Evolutionary conservation across 2,329 filamentous ascomycete species (phyloP).

Genomic region (Coniochaeta sp.): DNA sequence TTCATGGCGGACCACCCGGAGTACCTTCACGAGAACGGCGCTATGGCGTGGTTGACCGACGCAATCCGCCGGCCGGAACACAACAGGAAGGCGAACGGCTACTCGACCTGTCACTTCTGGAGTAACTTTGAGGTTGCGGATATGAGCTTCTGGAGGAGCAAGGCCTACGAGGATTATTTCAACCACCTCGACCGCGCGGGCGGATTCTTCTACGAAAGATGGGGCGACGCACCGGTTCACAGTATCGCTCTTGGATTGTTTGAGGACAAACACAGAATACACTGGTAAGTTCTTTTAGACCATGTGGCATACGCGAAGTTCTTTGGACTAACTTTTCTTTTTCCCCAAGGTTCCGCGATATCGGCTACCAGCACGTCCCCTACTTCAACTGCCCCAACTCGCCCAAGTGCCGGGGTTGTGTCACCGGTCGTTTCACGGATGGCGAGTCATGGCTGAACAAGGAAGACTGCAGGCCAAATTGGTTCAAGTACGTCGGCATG

Average conservation of each 20-base stretch:
- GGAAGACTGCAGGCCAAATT: conserved; percentile 92
- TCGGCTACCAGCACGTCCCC: conserved; percentile 95
- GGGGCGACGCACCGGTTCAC: conserved; percentile 97
- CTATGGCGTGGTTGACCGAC: conserved; percentile 82
- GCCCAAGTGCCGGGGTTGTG: conserved; percentile 83
- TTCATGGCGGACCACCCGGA: conserved; percentile 82
- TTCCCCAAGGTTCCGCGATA: conserved; percentile 85
- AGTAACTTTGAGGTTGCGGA: conserved; percentile 97
- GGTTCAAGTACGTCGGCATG: conserved; percentile 93
- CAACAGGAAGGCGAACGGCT: conserved; percentile 76
- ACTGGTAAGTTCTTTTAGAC: conserved; percentile 62
- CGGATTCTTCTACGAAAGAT: conserved; percentile 97
- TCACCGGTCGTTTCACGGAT: conserved; percentile 81
- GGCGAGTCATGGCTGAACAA: conserved; percentile 78
- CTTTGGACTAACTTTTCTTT: not conserved
- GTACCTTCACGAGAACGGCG: conserved; percentile 76
- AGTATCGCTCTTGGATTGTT: conserved; percentile 89
- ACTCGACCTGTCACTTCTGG: conserved; percentile 99
- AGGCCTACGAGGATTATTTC: conserved; percentile 92
- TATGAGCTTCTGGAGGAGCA: conserved; percentile 85
- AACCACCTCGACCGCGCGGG: conserved; percentile 88
- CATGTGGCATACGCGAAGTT: not conserved
- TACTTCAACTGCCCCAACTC: conserved; percentile 99
- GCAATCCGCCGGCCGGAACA: conserved; percentile 68
- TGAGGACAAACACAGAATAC: conserved; percentile 82